phyloP scores from a whole-genome alignment of 164 flowering plant genomes.

The Magnolia changhungtana region DNA sequence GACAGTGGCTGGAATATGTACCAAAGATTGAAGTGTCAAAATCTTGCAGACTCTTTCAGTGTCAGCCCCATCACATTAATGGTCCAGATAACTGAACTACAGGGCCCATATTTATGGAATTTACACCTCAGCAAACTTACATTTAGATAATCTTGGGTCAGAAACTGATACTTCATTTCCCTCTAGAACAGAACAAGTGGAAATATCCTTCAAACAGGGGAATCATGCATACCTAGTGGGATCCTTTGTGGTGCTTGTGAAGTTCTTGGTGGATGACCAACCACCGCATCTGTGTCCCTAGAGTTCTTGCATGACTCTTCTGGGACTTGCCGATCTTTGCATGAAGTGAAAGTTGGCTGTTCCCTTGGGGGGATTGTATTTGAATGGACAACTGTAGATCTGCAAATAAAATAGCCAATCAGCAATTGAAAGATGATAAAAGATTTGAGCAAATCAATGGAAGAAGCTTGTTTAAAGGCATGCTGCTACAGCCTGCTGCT shows the following conservation, averaged over 20 bases:
- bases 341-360: constrained; percentile 25
- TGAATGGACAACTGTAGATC: constrained; percentile 79
- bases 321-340: constrained; percentile 36
- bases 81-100: background rate
- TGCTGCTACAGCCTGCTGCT: too few relatives aligned
- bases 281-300: constrained; percentile 36
- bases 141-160: too few relatives aligned
- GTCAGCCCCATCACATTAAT: too few relatives aligned
- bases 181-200: background rate
- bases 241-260: constrained; percentile 46
- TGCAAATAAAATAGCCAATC: constrained; percentile 19
- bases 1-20: too few relatives aligned
- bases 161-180: background rate
- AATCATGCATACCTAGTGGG: constrained; percentile 1
- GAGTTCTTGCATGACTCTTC: constrained; percentile 36
- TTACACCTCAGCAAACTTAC: background rate
- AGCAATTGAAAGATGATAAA: background rate
- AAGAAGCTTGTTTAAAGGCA: too few relatives aligned
- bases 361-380: constrained; percentile 54
- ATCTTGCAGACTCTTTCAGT: too few relatives aligned
- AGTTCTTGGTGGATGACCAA: constrained; percentile 40
- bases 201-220: background rate
- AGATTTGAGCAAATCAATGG: background rate
- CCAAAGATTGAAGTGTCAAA: too few relatives aligned
- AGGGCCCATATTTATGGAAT: background rate